Evolutionary conservation across 2,329 filamentous ascomycete genomes (phyloP).

Genomic region (Pseudocercospora musae): DNA sequence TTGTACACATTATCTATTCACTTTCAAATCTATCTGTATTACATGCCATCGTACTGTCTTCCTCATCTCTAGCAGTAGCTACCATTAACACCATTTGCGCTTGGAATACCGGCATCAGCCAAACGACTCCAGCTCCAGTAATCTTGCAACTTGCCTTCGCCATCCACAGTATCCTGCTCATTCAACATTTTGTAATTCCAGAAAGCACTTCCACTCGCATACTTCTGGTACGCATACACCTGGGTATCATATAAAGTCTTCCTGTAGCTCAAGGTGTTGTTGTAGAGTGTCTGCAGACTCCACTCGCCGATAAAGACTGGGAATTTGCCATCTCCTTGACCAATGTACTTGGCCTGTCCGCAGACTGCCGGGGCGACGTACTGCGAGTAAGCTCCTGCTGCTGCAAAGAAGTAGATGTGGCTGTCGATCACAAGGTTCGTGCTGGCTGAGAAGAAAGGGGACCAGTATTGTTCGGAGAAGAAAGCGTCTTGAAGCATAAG

Average conservation of each 20-base stretch:
- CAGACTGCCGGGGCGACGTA: conserved; percentile 31
- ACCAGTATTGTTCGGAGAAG: conserved; percentile 30
- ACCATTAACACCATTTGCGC: conserved; percentile 5
- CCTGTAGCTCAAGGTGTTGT: conserved; percentile 34
- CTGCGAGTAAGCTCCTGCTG: conserved; percentile 25
- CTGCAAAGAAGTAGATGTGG: conserved; percentile 36
- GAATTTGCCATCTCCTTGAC: conserved; percentile 27
- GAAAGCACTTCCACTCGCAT: conserved; percentile 30
- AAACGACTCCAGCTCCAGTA: conserved; percentile 7
- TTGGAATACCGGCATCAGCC: conserved; percentile 8
- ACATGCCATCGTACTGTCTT: not conserved
- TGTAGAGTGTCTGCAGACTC: conserved; percentile 33
- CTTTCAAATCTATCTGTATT: not conserved
- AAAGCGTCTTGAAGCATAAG: conserved; percentile 37
- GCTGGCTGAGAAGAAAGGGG: conserved; percentile 24
- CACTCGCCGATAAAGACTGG: conserved; percentile 39
- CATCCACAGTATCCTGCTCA: conserved; percentile 9
- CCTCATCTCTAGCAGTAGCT: conserved; percentile 4
- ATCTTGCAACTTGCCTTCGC: conserved; percentile 12
- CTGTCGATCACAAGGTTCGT: conserved; percentile 35
- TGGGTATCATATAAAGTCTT: conserved; percentile 34
- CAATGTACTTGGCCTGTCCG: conserved; percentile 25
- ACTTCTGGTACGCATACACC: conserved; percentile 36
- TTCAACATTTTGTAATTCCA: conserved; percentile 12
- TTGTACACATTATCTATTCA: not conserved